Evolutionary conservation across 768 basidiomycete species (phyloP), one percentile per base, ranked within the genome.

Genomic region (Dendrothele bispora): DNA sequence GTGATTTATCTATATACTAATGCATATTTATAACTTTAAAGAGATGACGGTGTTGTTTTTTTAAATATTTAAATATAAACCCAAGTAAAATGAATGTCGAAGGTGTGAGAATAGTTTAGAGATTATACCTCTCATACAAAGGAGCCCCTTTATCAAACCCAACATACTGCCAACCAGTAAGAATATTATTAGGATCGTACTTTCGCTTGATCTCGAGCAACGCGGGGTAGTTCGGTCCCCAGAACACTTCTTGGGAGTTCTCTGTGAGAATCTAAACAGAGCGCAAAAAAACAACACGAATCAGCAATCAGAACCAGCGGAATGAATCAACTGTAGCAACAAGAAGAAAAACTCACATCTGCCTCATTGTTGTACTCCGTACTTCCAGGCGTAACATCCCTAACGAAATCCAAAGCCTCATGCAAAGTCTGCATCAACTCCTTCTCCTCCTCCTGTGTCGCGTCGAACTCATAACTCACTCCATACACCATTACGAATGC

Each of bases 281-380:
- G n/a, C n/a, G n/a, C n/a, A n/a, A n/a, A n/a, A n/a, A n/a, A n/a
- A n/a, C n/a, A n/a, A n/a, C n/a, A n/a, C n/a, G n/a, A n/a, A 25
- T 11, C 11, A 34, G 26, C 20, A 26, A 28, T 44, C 21, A 38
- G 29, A 14, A 11, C 14, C 43, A 27, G 17, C 40, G 24, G 44
- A 38, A 32, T 21, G 14, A 20, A 6, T 21, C 7, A 26, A 25
- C 11, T 15, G 11, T 21, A 26, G 27, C 11, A 32, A 32, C 10
- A 10, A 10, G 17, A 17, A 20, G 24, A 26, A 12, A 42, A 38
- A 27, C 27, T 41, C 46, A 26, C 36, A 46, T 51, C 44, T 22
- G 50, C 50, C 37, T 51, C 50, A 25, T 51, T 51, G 38, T 39
- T 30, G 39, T 51, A 51, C 14, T 45, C 35, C 21, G 46, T 41